Evolutionary conservation across 371 early-diverging fungal genomes (phyloP), one percentile per base, ranked within the genome.

Genomic region (Zancudomyces culisetae): DNA sequence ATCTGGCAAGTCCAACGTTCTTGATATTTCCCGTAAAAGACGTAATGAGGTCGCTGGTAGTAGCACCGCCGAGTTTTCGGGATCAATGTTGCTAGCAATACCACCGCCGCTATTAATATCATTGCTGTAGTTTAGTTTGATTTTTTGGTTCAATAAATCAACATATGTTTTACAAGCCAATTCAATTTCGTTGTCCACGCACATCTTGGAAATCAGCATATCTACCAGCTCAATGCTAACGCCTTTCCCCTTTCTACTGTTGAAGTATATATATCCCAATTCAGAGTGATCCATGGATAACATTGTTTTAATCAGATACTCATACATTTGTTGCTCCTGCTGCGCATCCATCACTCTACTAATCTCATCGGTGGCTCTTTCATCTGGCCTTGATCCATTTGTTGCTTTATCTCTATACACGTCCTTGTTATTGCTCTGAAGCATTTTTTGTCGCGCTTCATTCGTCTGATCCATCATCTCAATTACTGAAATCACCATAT

Each of bases 131-230:
- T n/a, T n/a, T n/a, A n/a, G n/a, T n/a, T n/a, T n/a, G n/a, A n/a
- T n/a, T n/a, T n/a, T n/a, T n/a, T n/a, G n/a, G n/a, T n/a, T n/a
- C 4, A 23, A 2, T 12, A 55, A 48, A 8, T 45, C 60, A 3
- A 41, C 46, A 47, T 55, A 2, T 10, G 55, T 45, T 1, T 39
- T 41, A 27, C 60, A 50, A 3, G 64, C 64, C 45, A 53, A 13
- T 1, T 21, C 55, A 19, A 52, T 39, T 23, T 65, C 64, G 41
- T 46, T 64, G 12, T 45, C 42, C 18, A 15, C 28, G n/a, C 46
- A 58, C 53, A 65, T 52, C 20, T 47, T 50, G 1, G 2, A 21
- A 0, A 61, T 29, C 22, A 63, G 35, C 20, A 19, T 29, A 1
- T 57, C 48, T 41, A 20, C 26, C 4, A 27, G 2, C 24, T 47